phyloP scores from a whole-genome alignment of 129 eudicot genomes.

The Artemisia annua region DNA sequence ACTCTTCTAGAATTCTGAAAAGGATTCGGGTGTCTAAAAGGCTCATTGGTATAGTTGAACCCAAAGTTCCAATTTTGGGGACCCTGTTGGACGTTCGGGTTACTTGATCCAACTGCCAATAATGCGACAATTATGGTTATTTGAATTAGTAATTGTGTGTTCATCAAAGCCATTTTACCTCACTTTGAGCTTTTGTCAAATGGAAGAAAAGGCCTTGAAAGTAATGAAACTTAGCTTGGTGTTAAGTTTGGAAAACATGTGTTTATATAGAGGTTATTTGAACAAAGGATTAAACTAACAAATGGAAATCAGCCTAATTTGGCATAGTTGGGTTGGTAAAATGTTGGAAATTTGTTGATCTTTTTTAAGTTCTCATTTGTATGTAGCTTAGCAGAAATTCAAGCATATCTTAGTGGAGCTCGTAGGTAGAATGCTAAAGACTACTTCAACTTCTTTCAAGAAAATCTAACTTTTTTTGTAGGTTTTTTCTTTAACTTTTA shows the following conservation, averaged over 20 bases:
- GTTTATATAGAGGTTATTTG: slow-evolving; percentile 35
- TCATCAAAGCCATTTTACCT: slow-evolving; percentile 10
- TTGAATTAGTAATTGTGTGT: not conserved
- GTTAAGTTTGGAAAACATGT: slow-evolving; percentile 10
- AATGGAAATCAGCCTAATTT: slow-evolving; percentile 31
- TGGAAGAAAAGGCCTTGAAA: slow-evolving; percentile 7
- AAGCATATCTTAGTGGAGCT: not conserved
- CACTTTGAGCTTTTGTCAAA: not conserved
- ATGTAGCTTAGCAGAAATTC: not conserved
- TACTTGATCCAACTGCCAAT: slow-evolving; percentile 26
- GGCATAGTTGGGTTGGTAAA: slow-evolving; percentile 35
- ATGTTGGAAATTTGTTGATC: slow-evolving; percentile 7
- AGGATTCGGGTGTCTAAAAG: slow-evolving; percentile 33
- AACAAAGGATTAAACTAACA: not conserved
- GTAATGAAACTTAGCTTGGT: not conserved
- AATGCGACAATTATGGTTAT: not conserved
- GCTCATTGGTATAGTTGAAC: slow-evolving; percentile 28
- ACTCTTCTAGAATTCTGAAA: slow-evolving; percentile 34
- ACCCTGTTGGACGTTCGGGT: slow-evolving; percentile 14
- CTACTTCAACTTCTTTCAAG: no score
- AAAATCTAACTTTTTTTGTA: not conserved
- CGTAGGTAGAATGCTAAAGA: no score
- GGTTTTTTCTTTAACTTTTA: no score
- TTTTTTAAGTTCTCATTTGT: slow-evolving; percentile 23
- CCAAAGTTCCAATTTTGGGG: slow-evolving; percentile 27